These are phyloP conservation scores for Xylariaceae sp. DNA, from an alignment of 2,329 filamentous ascomycete genomes.

Conservation along the genomic window DNA sequence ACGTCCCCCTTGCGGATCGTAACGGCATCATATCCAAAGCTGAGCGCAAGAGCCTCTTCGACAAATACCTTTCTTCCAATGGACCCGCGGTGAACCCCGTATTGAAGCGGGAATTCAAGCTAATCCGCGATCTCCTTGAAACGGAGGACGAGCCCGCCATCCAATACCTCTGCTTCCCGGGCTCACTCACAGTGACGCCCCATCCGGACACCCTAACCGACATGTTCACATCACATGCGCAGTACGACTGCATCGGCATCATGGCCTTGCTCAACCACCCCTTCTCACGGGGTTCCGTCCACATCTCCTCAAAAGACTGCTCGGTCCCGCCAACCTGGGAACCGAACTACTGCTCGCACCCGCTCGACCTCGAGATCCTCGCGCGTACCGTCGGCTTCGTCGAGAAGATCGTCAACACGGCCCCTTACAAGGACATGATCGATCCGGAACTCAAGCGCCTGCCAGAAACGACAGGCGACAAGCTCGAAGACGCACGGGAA, in stretches of 20 bases:
- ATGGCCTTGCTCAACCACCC: conserved; percentile 57
- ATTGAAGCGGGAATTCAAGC: conserved; percentile 20
- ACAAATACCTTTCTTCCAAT: conserved; percentile 14
- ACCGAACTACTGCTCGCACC: conserved; percentile 50
- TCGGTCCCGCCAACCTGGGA: conserved; percentile 46
- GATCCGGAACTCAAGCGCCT: conserved; percentile 36
- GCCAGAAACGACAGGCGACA: conserved; percentile 31
- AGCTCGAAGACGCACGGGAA: conserved; percentile 34
- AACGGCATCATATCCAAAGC: conserved; percentile 26
- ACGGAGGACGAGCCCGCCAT: conserved; percentile 29
- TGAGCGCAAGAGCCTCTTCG: conserved; percentile 27
- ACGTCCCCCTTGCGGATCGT: conserved; percentile 32
- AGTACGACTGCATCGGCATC: conserved; percentile 50
- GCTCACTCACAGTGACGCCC: conserved; percentile 28
- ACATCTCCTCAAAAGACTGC: conserved; percentile 45
- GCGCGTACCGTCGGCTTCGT: conserved; percentile 41
- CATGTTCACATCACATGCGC: conserved; percentile 25
- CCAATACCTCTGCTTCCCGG: conserved; percentile 35
- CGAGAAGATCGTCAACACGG: conserved; percentile 33
- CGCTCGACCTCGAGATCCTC: conserved; percentile 51
- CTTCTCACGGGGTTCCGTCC: conserved; percentile 54
- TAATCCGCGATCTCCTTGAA: conserved; percentile 30
- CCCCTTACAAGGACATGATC: conserved; percentile 39
- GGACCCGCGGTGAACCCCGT: conserved; percentile 16
- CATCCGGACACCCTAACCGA: conserved; percentile 29